A percentile compares a stretch with the other conserved stretches of the same genome.
phyloP scores from a whole-genome alignment of 805 yeast species.

The Nakazawaea molendinolei region DNA sequence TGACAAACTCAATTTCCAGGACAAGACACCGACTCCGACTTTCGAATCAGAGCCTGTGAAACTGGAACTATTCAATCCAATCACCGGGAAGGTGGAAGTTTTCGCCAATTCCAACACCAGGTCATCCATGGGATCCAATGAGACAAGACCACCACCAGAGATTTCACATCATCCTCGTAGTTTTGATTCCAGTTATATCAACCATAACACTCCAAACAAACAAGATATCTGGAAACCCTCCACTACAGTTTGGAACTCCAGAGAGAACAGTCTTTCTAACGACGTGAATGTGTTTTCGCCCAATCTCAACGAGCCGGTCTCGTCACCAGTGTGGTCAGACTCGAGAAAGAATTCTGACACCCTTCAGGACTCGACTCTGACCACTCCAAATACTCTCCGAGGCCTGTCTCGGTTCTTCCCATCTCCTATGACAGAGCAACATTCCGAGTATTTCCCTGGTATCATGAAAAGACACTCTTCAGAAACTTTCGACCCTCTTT shows the following conservation, averaged over 20 bases:
- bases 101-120: neutral
- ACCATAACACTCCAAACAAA: conserved; percentile 2
- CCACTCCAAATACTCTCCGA: conserved; percentile 18
- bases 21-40: neutral
- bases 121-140: neutral
- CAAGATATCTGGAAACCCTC: conserved; percentile 6
- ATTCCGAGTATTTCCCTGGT: conserved; percentile 12
- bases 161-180: conserved; percentile 10
- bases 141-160: neutral
- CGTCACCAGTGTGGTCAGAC: conserved; percentile 8
- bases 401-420: conserved; percentile 29
- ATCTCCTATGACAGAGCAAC: conserved; percentile 22
- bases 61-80: conserved; percentile 13
- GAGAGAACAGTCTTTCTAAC: conserved; percentile 6
- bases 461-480: conserved; percentile 3
- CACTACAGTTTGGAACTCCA: conserved; percentile 9
- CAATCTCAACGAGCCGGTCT: conserved; percentile 1
- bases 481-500: conserved; percentile 7
- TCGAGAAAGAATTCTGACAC: conserved; percentile 3
- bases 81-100: conserved; percentile 12
- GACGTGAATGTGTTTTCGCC: conserved; percentile 3
- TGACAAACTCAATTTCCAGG: conserved; percentile 7
- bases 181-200: conserved; percentile 10
- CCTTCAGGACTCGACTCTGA: neutral
- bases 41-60: conserved; percentile 9